A percentile compares a stretch with the other conserved stretches of the same genome.
Evolutionary conservation across 768 basidiomycete genomes (phyloP).

Genomic region (Dentipellis sp.): DNA sequence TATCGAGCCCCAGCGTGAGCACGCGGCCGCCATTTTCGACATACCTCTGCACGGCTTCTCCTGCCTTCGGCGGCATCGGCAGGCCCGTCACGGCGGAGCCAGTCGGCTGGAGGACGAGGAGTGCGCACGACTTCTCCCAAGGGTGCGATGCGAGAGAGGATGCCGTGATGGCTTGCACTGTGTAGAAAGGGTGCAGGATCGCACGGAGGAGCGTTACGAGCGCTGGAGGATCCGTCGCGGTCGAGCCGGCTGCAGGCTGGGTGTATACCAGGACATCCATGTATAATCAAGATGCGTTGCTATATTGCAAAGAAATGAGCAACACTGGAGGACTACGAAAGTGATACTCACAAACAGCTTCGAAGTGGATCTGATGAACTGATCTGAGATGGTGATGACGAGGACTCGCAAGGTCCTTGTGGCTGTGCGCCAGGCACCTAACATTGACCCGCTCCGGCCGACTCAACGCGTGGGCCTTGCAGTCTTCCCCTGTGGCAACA

Average conservation of each 20-base stretch:
- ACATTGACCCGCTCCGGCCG: no score
- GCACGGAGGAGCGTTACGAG: conserved; percentile 31
- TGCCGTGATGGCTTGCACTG: conserved; percentile 60
- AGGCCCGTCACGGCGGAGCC: conserved; percentile 27
- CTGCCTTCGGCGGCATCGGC: conserved; percentile 27
- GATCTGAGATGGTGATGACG: no score
- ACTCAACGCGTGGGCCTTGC: no score
- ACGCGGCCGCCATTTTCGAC: conserved; percentile 63
- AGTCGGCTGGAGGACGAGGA: conserved; percentile 69
- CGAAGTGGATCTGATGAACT: no score
- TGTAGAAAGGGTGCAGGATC: conserved; percentile 64
- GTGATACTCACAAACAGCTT: no score
- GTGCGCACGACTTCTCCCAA: conserved; percentile 67
- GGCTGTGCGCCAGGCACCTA: no score
- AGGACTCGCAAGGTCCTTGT: no score
- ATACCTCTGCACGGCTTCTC: conserved; percentile 44
- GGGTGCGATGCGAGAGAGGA: conserved; percentile 55
- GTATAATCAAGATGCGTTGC: no score
- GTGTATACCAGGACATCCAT: conserved; percentile 77
- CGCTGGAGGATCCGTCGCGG: conserved; percentile 1
- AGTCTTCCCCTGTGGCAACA: no score
- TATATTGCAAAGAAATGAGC: no score
- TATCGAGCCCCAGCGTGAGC: conserved; percentile 52
- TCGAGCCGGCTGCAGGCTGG: conserved; percentile 24
- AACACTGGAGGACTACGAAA: no score